Percentiles rank a stretch among this genome's conserved stretches.
Evolutionary conservation across 1,284 basidiomycete species (phyloP).

Genomic region (Melampsora americana): DNA sequence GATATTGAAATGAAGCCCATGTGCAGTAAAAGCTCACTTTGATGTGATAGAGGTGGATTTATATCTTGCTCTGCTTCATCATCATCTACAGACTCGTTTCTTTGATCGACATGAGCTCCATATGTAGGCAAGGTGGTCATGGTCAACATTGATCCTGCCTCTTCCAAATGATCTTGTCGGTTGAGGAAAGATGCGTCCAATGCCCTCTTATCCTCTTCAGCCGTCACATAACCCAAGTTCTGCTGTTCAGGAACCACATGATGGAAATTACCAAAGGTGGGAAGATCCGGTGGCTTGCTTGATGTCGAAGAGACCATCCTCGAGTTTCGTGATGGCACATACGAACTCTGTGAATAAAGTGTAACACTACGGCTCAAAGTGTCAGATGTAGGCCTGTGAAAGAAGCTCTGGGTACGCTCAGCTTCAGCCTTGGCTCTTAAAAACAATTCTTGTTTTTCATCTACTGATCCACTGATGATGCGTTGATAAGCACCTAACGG

Average conservation of each 20-base stretch:
- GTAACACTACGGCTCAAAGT: neutral
- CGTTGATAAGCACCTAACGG: neutral
- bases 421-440: slow-evolving; percentile 19
- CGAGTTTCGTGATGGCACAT: neutral
- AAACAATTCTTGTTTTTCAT: slow-evolving; percentile 20
- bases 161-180: neutral
- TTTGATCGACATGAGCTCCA: neutral
- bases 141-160: neutral
- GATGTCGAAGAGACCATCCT: neutral
- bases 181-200: neutral
- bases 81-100: neutral
- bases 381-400: neutral
- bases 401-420: slow-evolving; percentile 3
- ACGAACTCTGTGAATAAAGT: neutral
- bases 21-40: no score
- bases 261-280: neutral
- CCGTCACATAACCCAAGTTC: neutral
- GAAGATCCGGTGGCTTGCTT: neutral
- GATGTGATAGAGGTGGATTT: no score
- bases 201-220: slow-evolving; percentile 1
- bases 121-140: neutral
- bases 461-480: neutral
- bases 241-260: neutral
- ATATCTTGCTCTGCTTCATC: neutral
- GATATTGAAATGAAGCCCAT: no score